Evolutionary conservation across 805 yeast species (phyloP).

Genomic region (Lachancea lanzarotensis): DNA sequence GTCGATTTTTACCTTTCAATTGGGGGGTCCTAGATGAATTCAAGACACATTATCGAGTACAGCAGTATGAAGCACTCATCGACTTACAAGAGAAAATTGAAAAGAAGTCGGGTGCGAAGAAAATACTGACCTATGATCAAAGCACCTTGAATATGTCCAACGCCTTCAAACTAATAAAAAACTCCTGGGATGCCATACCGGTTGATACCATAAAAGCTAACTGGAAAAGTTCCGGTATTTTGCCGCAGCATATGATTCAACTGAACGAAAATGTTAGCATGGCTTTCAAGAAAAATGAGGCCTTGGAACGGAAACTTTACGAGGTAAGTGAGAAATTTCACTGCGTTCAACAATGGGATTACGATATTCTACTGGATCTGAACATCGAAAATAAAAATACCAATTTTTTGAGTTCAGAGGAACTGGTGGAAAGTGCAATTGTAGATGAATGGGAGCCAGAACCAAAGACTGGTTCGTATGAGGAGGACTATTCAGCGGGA

Average conservation of each 20-base stretch:
- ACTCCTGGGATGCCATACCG: slow-evolving; percentile 46
- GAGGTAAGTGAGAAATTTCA: slow-evolving; percentile 42
- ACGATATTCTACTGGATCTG: slow-evolving; percentile 47
- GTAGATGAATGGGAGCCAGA: slow-evolving; percentile 40
- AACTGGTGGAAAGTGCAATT: slow-evolving; percentile 54
- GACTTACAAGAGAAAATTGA: slow-evolving; percentile 25
- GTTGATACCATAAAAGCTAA: slow-evolving; percentile 34
- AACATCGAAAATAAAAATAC: slow-evolving; percentile 38
- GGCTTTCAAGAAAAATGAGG: slow-evolving; percentile 33
- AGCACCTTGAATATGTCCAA: slow-evolving; percentile 46
- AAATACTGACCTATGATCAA: slow-evolving; percentile 30
- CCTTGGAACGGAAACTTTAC: slow-evolving; percentile 37
- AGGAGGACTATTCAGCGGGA: slow-evolving; percentile 4
- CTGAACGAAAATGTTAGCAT: slow-evolving; percentile 26
- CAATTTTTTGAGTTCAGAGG: slow-evolving; percentile 51
- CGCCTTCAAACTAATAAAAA: slow-evolving; percentile 52
- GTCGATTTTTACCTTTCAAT: slow-evolving; percentile 50
- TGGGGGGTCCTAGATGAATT: slow-evolving; percentile 62
- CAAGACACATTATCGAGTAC: slow-evolving; percentile 49
- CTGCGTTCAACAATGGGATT: slow-evolving; percentile 53
- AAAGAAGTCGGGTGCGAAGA: slow-evolving; percentile 14
- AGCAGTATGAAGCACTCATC: slow-evolving; percentile 43
- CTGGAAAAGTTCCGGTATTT: slow-evolving; percentile 40
- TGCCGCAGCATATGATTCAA: slow-evolving; percentile 31
- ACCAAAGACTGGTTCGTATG: slow-evolving; percentile 1